phyloP scores from a whole-genome alignment of 2,329 filamentous ascomycete species.

The Aspergillus sp. region DNA sequence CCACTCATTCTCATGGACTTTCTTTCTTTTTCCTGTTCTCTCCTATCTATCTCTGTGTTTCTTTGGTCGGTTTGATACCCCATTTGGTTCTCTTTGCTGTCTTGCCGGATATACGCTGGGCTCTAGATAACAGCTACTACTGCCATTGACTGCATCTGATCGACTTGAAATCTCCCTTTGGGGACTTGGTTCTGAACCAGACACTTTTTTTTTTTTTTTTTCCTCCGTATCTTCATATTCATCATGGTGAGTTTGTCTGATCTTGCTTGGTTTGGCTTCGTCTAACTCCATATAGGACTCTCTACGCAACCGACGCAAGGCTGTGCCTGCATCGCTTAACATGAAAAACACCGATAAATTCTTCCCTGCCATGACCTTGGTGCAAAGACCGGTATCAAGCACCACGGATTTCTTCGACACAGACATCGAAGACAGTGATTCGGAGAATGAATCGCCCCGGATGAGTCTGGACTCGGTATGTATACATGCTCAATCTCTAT shows the following conservation, averaged over 20 bases:
- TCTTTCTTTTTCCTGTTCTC: neutral
- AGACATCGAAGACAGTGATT: slow-evolving; percentile 42
- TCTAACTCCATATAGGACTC: slow-evolving; percentile 6
- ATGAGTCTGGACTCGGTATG: slow-evolving; percentile 40
- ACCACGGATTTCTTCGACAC: slow-evolving; percentile 32
- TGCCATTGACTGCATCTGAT: too few relatives aligned
- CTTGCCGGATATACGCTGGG: too few relatives aligned
- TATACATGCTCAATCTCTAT: slow-evolving; percentile 1
- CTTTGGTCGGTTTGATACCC: neutral
- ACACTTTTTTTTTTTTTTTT: neutral
- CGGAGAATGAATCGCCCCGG: slow-evolving; percentile 46
- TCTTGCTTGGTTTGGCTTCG: too few relatives aligned
- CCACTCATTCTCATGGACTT: too few relatives aligned
- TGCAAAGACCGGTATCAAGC: slow-evolving; percentile 25
- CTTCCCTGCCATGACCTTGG: slow-evolving; percentile 8
- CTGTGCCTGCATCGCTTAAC: slow-evolving; percentile 10
- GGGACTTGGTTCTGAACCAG: slow-evolving; percentile 1
- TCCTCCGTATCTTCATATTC: too few relatives aligned
- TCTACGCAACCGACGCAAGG: slow-evolving; percentile 11
- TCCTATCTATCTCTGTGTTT: too few relatives aligned
- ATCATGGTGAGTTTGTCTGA: slow-evolving; percentile 1
- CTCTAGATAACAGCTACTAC: too few relatives aligned
- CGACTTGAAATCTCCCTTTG: too few relatives aligned
- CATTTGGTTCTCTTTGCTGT: neutral
- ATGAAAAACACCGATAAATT: slow-evolving; percentile 9